Percentiles rank a stretch among this genome's conserved stretches.
These are phyloP conservation scores for Pleodorina starrii DNA, from an alignment of 139 green algal species.

Conservation along the genomic window DNA sequence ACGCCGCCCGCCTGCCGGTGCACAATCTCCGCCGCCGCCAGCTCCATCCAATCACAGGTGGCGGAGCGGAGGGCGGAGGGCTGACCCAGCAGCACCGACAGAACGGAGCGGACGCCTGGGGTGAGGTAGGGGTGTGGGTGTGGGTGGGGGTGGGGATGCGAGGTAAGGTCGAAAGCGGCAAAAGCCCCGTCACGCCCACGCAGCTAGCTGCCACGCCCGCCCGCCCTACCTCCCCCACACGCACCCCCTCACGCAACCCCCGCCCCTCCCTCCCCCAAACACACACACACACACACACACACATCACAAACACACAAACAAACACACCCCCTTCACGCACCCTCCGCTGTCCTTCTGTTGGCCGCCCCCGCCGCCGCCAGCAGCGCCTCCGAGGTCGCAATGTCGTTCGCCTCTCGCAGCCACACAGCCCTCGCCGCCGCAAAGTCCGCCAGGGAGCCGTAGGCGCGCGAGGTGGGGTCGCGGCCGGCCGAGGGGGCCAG, in stretches of 20 bases:
- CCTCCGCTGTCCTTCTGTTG: constrained; percentile 40
- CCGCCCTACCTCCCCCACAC: too few species aligned
- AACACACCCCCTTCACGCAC: background rate
- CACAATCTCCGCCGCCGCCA: constrained; percentile 72
- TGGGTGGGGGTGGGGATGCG: too few species aligned
- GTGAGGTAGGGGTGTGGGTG: too few species aligned
- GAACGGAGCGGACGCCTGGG: constrained; percentile 60
- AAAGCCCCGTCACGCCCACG: too few species aligned
- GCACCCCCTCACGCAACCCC: too few species aligned
- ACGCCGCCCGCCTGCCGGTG: constrained; percentile 24
- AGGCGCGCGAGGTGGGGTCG: constrained; percentile 16
- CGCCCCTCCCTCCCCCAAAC: too few species aligned
- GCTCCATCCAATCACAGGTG: constrained; percentile 74
- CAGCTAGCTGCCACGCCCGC: too few species aligned
- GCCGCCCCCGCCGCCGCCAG: constrained; percentile 47
- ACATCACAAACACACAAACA: background rate
- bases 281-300: background rate
- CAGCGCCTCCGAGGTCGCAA: constrained; percentile 63
- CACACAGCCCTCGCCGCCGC: constrained; percentile 30
- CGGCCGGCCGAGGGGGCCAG: constrained; percentile 35
- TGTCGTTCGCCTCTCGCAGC: constrained; percentile 38
- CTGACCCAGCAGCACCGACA: constrained; percentile 69
- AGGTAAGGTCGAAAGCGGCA: too few species aligned
- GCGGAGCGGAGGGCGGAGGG: constrained; percentile 47
- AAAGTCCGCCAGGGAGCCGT: constrained; percentile 58